A percentile compares a stretch with the other conserved stretches of the same genome.
phyloP scores from a whole-genome alignment of 169 alveolate genomes.

The Cryptosporidium sp. region DNA sequence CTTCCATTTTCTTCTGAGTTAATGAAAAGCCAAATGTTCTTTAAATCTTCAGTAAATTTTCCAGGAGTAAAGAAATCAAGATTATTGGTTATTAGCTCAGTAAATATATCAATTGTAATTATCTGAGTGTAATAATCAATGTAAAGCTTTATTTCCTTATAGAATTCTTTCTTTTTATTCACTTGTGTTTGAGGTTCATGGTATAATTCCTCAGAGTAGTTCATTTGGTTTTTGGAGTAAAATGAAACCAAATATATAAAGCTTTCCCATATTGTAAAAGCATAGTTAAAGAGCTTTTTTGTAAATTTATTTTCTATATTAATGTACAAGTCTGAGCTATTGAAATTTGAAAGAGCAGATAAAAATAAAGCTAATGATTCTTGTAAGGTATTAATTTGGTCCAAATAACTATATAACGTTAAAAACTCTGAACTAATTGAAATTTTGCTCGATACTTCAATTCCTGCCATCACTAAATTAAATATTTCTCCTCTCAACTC shows the following conservation, averaged over 20 bases:
- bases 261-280: constrained; percentile 3
- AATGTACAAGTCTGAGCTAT: background rate
- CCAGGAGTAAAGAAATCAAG: background rate
- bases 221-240: background rate
- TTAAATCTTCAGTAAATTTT: constrained; percentile 6
- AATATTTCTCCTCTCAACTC: background rate
- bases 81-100: background rate
- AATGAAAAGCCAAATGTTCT: constrained; percentile 1
- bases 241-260: background rate
- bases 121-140: constrained; percentile 3
- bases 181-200: background rate
- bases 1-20: background rate
- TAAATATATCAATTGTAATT: constrained; percentile 23
- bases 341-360: background rate
- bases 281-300: background rate
- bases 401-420: background rate
- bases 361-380: background rate
- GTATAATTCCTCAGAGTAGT: background rate
- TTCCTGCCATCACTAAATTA: background rate
- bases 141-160: background rate
- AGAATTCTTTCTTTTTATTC: background rate
- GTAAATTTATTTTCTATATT: background rate
- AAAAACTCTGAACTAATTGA: background rate
- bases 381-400: background rate
- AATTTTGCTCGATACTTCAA: background rate